A percentile compares a stretch with the other conserved stretches of the same genome.
Evolutionary conservation across 2,329 filamentous ascomycete species (phyloP).

Genomic region (Epichloe sp.): DNA sequence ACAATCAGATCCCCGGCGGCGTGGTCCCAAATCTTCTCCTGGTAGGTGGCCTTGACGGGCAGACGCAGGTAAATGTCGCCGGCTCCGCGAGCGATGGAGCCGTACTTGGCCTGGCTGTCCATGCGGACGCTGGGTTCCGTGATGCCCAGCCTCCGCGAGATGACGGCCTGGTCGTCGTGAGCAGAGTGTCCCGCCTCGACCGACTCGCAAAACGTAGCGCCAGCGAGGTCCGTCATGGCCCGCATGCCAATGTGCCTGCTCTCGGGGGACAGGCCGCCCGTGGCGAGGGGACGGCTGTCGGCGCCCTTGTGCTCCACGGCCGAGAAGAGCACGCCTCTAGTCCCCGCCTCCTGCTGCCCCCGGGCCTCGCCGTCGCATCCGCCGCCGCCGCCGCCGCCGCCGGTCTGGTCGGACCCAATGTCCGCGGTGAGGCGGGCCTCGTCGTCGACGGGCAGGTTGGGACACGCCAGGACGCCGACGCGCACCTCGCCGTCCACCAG

Average conservation of each 20-base stretch:
- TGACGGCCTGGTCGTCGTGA: constrained; percentile 70
- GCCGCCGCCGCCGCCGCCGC: too few species aligned
- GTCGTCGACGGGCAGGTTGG: constrained; percentile 86
- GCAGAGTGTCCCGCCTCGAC: constrained; percentile 88
- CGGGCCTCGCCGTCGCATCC: too few species aligned
- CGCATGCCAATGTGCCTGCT: constrained; percentile 67
- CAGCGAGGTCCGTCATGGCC: constrained; percentile 55
- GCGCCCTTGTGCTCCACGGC: constrained; percentile 71
- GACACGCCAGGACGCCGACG: constrained; percentile 88
- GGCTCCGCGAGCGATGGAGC: constrained; percentile 81
- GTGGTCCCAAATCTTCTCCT: constrained; percentile 99
- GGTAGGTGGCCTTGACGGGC: constrained; percentile 73
- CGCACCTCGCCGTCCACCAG: constrained; percentile 90
- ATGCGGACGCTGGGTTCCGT: constrained; percentile 82
- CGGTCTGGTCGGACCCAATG: constrained; percentile 58
- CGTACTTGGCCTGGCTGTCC: constrained; percentile 98
- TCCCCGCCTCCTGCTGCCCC: too few species aligned
- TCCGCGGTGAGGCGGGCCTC: constrained; percentile 43
- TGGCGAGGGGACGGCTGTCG: constrained; percentile 58
- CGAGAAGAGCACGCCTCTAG: constrained; percentile 74
- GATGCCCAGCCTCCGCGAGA: constrained; percentile 76
- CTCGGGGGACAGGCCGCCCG: constrained; percentile 29
- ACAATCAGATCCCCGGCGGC: constrained; percentile 92
- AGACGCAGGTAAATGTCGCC: constrained; percentile 90
- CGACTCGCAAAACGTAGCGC: constrained; percentile 90